Conservation (phyloP, 108 stramenopile genomes). For the Fragilariopsis cylindrus region DNA sequence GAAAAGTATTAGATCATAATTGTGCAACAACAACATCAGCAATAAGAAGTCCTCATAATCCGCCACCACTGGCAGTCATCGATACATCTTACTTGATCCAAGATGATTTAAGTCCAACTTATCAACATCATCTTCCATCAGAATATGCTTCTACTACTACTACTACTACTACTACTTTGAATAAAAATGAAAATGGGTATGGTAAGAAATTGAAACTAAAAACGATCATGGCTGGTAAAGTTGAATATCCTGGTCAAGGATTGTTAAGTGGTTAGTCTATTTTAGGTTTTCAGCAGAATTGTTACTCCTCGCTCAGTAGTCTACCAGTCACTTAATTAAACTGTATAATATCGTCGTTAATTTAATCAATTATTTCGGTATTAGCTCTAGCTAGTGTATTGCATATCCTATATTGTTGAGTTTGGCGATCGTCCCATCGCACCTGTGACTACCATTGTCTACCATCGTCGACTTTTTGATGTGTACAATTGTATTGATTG, state of each 20-base stretch:
- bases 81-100: background rate
- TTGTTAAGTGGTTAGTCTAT: slow-evolving; percentile 5
- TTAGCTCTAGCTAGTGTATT: background rate
- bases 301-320: too few species aligned
- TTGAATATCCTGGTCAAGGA: slow-evolving; percentile 32
- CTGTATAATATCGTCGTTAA: background rate
- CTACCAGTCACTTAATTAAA: background rate
- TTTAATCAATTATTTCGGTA: background rate
- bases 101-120: slow-evolving; percentile 38
- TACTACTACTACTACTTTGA: too few species aligned
- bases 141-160: too few species aligned
- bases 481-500: too few species aligned
- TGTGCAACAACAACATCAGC: slow-evolving; percentile 10
- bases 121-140: slow-evolving; percentile 29
- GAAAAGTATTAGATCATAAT: slow-evolving; percentile 19
- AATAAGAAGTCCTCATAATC: too few species aligned
- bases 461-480: background rate
- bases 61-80: too few species aligned
- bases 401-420: too few species aligned
- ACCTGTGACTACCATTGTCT: too few species aligned
- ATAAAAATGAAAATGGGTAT: background rate
- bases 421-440: too few species aligned
- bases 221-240: slow-evolving; percentile 38
- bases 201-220: slow-evolving; percentile 13
- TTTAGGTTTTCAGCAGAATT: too few species aligned